Evolutionary conservation across 768 basidiomycete genomes (phyloP), one percentile per base, ranked within the genome.

Genomic region (Lentinula guzmanii): DNA sequence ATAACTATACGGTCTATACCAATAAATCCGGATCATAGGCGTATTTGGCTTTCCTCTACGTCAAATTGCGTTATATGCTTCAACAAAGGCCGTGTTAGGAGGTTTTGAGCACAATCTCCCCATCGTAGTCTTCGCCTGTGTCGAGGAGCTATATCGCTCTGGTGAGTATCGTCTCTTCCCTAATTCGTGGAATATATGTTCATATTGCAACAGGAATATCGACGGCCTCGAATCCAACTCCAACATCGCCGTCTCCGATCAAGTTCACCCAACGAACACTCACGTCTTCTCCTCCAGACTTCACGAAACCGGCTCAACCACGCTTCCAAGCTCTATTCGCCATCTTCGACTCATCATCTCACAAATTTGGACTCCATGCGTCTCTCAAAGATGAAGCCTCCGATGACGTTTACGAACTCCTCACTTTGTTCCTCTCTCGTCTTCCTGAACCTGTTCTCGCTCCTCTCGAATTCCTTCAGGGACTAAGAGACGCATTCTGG

Each of bases 71-170:
- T 66, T 73, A 21, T 75, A 76, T 48, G 73, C 77, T 0, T 75
- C 75, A 2, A 71, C 67, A 2, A 66, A 64, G 9, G 68, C 74
- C 31, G 65, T 75, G 5, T 64, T 78, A 13, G 76, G 71, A 24
- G 74, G 75, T 11, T 66, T 69, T 39, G 72, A 76, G 60, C 75
- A 77, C 60, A 69, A 73, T 46, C 56, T 80, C 3, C 79, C 79
- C 0, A 73, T 76, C 33, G 67, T 79, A 4, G 75, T 77, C 6
- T 74, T 77, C 42, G 69, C 71, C 35, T 77, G 75, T 52, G 70
- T 79, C 15, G 76, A 80, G 58, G 77, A 78, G 65, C 66, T 80
- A 4, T 79, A 76, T 65, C 71, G 76, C 7, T 72, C 73, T 53
- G 75, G 78, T 76, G 21, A 28, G 63, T 61, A 8, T 55, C 7